Percentiles rank a stretch among this genome's conserved stretches.
These are phyloP conservation scores for Ascosphaera pollenicola DNA, from an alignment of 2,329 filamentous ascomycete genomes.

Conservation along the genomic window DNA sequence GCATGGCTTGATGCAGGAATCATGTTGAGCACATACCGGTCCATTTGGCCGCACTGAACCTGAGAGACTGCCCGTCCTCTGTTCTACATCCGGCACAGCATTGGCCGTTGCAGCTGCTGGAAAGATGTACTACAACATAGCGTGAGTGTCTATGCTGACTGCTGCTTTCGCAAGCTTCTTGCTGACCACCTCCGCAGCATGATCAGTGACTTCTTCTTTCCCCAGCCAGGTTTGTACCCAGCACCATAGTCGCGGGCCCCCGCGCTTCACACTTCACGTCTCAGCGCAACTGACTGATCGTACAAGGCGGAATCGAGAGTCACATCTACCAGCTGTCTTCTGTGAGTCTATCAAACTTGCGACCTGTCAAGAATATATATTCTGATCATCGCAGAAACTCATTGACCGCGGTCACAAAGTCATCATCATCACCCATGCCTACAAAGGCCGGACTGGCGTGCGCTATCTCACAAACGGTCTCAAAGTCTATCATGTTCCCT, in stretches of 20 bases:
- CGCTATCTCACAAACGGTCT: constrained; percentile 93
- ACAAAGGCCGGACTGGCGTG: constrained; percentile 73
- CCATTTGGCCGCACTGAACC: too few relatives aligned
- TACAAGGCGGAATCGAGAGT: constrained; percentile 71
- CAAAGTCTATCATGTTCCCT: constrained; percentile 95
- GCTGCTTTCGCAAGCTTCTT: too few relatives aligned
- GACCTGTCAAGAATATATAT: constrained; percentile 1
- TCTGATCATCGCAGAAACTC: constrained; percentile 40
- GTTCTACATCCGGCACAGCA: too few relatives aligned
- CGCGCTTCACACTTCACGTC: too few relatives aligned
- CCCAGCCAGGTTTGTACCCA: constrained; percentile 54
- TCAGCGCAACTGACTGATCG: too few relatives aligned
- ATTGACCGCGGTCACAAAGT: constrained; percentile 97
- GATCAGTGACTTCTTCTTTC: constrained; percentile 99
- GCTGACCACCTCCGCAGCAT: too few relatives aligned
- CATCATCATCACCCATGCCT: constrained; percentile 90
- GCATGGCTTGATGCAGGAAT: too few relatives aligned
- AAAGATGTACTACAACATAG: constrained; percentile 47
- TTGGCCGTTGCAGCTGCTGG: too few relatives aligned
- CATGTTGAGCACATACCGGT: too few relatives aligned
- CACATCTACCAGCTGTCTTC: constrained; percentile 96
- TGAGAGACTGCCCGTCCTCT: too few relatives aligned
- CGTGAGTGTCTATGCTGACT: constrained; percentile 25
- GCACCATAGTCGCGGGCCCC: too few relatives aligned
- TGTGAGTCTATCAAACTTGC: constrained; percentile 16